Conservation (phyloP, 495 filamentous ascomycete genomes). For the Articulospora tetracladia region DNA sequence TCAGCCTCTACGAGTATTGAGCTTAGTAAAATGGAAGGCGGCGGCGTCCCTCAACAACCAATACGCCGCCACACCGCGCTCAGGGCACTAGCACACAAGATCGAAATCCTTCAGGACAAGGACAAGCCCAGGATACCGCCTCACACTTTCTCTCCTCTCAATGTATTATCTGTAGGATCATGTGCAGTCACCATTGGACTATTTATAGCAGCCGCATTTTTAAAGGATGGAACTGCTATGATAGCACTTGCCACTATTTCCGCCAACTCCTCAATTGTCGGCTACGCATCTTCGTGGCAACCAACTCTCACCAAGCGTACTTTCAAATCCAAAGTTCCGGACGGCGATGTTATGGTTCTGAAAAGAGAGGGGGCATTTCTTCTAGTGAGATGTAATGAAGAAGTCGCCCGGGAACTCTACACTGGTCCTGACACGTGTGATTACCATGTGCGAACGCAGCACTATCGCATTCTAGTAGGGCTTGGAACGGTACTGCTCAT, state of each 20-base stretch:
- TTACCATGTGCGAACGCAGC: slow-evolving; percentile 39
- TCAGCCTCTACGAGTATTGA: slow-evolving; percentile 7
- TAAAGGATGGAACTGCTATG: slow-evolving; percentile 52
- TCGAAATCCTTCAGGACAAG: slow-evolving; percentile 18
- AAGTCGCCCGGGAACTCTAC: slow-evolving; percentile 62
- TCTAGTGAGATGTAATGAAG: slow-evolving; percentile 56
- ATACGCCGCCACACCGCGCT: slow-evolving; percentile 27
- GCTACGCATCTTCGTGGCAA: slow-evolving; percentile 51
- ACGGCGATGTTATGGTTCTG: slow-evolving; percentile 57
- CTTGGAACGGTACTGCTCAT: slow-evolving; percentile 57
- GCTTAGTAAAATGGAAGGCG: slow-evolving; percentile 5
- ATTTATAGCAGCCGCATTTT: slow-evolving; percentile 36
- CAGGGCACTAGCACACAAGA: slow-evolving; percentile 32
- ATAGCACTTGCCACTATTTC: slow-evolving; percentile 42
- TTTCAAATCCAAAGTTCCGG: slow-evolving; percentile 43
- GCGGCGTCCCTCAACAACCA: background rate
- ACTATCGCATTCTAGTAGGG: slow-evolving; percentile 45
- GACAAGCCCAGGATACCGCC: slow-evolving; percentile 40
- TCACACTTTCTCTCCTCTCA: slow-evolving; percentile 42
- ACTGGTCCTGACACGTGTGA: slow-evolving; percentile 53
- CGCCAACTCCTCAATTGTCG: slow-evolving; percentile 44
- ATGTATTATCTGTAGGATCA: slow-evolving; percentile 47
- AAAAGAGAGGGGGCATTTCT: slow-evolving; percentile 60
- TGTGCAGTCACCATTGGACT: slow-evolving; percentile 42
- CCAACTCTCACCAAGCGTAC: slow-evolving; percentile 46